phyloP scores from a whole-genome alignment of 305 asterid species.

The Petunia hybrid region DNA sequence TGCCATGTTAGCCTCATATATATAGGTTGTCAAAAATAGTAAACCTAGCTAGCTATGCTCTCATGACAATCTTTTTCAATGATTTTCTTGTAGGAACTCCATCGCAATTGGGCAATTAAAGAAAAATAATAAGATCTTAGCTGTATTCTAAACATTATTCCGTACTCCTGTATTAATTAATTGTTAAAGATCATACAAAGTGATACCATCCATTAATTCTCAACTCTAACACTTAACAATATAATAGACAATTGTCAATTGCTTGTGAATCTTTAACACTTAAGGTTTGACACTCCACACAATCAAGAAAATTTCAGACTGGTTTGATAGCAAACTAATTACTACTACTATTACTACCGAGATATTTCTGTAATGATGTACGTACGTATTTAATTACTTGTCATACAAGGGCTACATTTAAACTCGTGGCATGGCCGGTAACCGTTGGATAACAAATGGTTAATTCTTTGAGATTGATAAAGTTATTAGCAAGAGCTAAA shows the following conservation, averaged over 20 bases:
- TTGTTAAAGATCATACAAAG: not conserved
- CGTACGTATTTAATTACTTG: not conserved
- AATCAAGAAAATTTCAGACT: constrained; percentile 12
- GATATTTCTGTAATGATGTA: not conserved
- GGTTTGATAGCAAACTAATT: not conserved
- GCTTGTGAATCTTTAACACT: not conserved
- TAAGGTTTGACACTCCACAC: not conserved
- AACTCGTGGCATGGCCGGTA: constrained; percentile 27
- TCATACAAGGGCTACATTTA: not conserved
- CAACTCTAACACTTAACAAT: too few species aligned
- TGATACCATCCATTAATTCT: too few species aligned
- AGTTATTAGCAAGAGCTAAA: not conserved
- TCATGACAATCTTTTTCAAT: not conserved
- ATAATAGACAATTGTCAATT: not conserved
- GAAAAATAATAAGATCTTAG: not conserved
- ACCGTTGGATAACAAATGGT: constrained; percentile 22
- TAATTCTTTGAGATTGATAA: constrained; percentile 24
- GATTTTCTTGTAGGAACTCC: not conserved
- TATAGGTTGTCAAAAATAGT: not conserved
- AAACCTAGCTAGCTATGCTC: not conserved
- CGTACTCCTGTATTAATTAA: too few species aligned
- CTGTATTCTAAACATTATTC: too few species aligned
- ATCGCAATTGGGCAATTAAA: not conserved
- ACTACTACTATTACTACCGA: not conserved
- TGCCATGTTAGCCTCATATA: not conserved